Base-by-base conservation (phyloP, 2,329 filamentous ascomycete species). In the Xylaria sp. region DNA sequence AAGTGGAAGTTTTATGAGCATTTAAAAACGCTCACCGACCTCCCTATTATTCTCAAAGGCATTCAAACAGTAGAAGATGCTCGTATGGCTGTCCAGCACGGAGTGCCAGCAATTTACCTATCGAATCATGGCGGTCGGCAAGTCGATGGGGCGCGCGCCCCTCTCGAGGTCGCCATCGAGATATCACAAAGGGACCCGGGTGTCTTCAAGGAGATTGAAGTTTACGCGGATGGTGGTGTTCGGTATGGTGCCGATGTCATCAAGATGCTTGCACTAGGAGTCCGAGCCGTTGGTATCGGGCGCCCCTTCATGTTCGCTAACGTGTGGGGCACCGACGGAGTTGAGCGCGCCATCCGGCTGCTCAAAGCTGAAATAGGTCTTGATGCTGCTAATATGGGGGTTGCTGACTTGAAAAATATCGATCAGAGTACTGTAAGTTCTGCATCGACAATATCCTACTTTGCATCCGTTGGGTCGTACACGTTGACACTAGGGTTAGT, bases 261-360 rank as follows among this genome's bases (percentile, higher is more conserved):
- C 41, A 74, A 74, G 63, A 58, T 75, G n/a, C 67, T 77, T 3
- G 73, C 74, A 0, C 67, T 76, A 7, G 74, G 75, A 7, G 75
- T 75, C 6, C 64, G 66, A 6, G 73, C 71, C 23, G 74, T 77
- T n/a, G 70, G 80, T 17, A 61, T 83, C 4, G 81, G 79, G 9
- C 68, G 80, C 13, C 74, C 78, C 8, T 74, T 80, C 63, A 81
- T 83, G 79, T 83, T 76, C 66, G 76, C 79, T 15, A 82, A 82
- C 65, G 71, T 78, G 17, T 83, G 79, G 63, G 81, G 81, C 5
- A 70, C 72, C 29, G 73, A 75, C 4, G 81, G 81, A 33, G 81
- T 84, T 0, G 66, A 69, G 55, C 75, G 73, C 63, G 76, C 73
- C 1, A 76, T 81, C 48, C 63, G 77, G 17, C 73, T 83, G 4